These are phyloP conservation scores for Kalaharituber pfeilii DNA, from an alignment of 2,329 filamentous ascomycete genomes.

Conservation along the genomic window DNA sequence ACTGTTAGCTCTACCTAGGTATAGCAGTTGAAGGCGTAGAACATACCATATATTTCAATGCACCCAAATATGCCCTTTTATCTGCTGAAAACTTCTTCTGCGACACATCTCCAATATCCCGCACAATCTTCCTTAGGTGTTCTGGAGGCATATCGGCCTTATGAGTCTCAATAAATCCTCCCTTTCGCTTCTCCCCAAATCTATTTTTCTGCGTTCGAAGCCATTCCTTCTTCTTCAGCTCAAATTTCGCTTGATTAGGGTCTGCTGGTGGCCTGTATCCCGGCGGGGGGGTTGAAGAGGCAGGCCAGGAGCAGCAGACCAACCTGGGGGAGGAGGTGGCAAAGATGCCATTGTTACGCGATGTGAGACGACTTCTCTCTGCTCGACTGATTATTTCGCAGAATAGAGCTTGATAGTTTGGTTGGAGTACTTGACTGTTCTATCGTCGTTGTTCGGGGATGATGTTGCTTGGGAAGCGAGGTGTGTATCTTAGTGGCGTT, in stretches of 20 bases:
- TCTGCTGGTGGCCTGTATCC: conserved; percentile 67
- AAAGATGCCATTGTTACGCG: conserved; percentile 38
- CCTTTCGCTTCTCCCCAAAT: conserved; percentile 93
- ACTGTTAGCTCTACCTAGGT: conserved; percentile 17
- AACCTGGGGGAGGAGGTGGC: conserved; percentile 50
- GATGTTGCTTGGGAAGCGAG: no score
- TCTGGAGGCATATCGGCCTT: conserved; percentile 98
- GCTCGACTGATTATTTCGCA: no score
- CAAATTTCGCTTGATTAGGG: conserved; percentile 79
- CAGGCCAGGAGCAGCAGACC: conserved; percentile 33
- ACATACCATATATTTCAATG: conserved; percentile 80
- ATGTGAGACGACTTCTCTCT: no score
- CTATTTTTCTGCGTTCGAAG: conserved; percentile 74
- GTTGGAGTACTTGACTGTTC: no score
- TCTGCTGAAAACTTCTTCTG: conserved; percentile 99
- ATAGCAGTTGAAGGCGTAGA: neutral
- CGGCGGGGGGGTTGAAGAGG: conserved; percentile 52
- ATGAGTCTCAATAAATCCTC: conserved; percentile 90
- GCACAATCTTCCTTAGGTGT: conserved; percentile 94
- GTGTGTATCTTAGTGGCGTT: no score
- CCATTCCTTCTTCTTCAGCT: conserved; percentile 99
- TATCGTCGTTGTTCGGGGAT: no score
- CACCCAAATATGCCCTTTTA: conserved; percentile 93
- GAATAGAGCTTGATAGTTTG: no score
- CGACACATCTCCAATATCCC: conserved; percentile 95